These are phyloP conservation scores for Moelleriella libera DNA, from an alignment of 2,329 filamentous ascomycete genomes.

Conservation along the genomic window DNA sequence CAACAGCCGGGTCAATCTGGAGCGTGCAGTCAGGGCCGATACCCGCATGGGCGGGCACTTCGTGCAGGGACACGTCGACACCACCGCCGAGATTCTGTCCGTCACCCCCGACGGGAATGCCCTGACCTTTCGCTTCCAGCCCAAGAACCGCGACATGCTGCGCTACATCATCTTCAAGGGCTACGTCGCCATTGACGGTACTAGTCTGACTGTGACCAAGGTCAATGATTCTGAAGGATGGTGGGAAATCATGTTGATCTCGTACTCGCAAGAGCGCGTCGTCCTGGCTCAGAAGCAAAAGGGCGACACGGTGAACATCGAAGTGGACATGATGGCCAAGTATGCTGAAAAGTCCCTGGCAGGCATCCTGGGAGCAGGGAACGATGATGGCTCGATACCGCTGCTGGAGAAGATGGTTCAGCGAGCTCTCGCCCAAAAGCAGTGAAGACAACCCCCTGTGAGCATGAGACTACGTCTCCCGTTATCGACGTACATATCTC, in stretches of 20 bases:
- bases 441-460: background rate
- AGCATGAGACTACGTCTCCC: background rate
- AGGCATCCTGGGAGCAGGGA: slow-evolving; percentile 46
- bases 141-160: slow-evolving; percentile 54
- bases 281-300: slow-evolving; percentile 65
- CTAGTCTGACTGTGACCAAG: slow-evolving; percentile 80
- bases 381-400: slow-evolving; percentile 35
- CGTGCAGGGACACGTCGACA: slow-evolving; percentile 95
- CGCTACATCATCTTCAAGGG: slow-evolving; percentile 93
- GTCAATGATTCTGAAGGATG: slow-evolving; percentile 70
- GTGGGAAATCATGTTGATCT: slow-evolving; percentile 96
- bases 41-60: slow-evolving; percentile 98
- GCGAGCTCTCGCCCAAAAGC: slow-evolving; percentile 56
- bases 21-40: slow-evolving; percentile 78
- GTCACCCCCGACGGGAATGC: slow-evolving; percentile 79
- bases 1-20: slow-evolving; percentile 70
- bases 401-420: slow-evolving; percentile 60
- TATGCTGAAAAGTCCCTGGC: slow-evolving; percentile 82
- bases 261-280: slow-evolving; percentile 89
- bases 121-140: slow-evolving; percentile 70
- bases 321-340: slow-evolving; percentile 80
- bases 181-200: slow-evolving; percentile 86
- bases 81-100: slow-evolving; percentile 60
- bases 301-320: slow-evolving; percentile 77
- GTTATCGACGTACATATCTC: background rate